Percentiles rank a stretch among this genome's conserved stretches.
Conservation (phyloP, 805 yeast genomes). For the Pichia manshurica region DNA sequence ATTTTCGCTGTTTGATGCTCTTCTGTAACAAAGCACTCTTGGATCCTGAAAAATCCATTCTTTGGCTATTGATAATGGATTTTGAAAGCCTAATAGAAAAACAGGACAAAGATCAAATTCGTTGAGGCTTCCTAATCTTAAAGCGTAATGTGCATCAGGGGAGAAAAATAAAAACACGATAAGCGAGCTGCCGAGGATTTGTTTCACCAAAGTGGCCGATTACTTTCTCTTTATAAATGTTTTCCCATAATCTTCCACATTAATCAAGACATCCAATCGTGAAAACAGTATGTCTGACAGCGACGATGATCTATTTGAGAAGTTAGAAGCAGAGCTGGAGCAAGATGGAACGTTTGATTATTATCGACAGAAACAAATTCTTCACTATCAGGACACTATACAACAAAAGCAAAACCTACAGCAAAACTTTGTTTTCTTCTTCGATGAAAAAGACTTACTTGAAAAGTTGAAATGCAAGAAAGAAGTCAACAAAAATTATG, state of each 20-base stretch:
- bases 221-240: no score
- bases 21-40: neutral
- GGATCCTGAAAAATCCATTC: neutral
- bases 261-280: no score
- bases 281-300: conserved; percentile 21
- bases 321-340: conserved; percentile 41
- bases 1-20: neutral
- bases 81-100: no score
- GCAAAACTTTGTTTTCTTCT: conserved; percentile 11
- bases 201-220: neutral
- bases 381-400: conserved; percentile 27
- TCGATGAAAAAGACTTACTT: neutral
- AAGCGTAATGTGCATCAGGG: neutral
- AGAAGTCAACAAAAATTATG: conserved; percentile 11
- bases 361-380: conserved; percentile 5
- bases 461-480: neutral
- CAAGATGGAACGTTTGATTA: conserved; percentile 12
- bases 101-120: no score
- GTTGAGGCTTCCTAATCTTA: neutral
- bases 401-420: conserved; percentile 35
- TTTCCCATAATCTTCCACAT: no score
- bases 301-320: conserved; percentile 36
- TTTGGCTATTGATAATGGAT: neutral
- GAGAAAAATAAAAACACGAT: no score
- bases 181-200: no score